Evolutionary conservation across 1,139 yeast species (phyloP).

Genomic region (Magnusiomyces ingens): DNA sequence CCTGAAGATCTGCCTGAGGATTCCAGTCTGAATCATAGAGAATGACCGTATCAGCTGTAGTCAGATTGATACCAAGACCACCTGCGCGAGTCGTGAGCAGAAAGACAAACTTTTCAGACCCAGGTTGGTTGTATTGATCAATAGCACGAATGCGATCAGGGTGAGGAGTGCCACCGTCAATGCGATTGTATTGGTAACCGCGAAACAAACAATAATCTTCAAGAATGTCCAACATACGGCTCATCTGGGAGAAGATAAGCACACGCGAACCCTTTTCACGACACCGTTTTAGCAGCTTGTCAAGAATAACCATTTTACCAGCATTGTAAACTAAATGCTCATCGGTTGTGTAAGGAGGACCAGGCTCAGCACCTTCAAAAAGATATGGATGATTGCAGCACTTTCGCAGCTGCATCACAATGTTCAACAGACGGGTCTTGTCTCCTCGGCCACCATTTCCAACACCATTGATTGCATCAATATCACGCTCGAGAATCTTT

Average conservation of each 20-base stretch:
- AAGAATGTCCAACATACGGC: conserved; percentile 79
- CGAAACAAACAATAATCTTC: conserved; percentile 89
- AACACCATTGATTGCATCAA: conserved; percentile 93
- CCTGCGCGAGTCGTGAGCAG: conserved; percentile 97
- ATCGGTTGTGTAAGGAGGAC: conserved; percentile 96
- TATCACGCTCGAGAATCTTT: conserved; percentile 80
- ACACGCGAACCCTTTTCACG: conserved; percentile 81
- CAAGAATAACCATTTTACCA: conserved; percentile 85
- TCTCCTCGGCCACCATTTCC: conserved; percentile 76
- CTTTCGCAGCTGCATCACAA: conserved; percentile 93
- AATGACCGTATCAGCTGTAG: conserved; percentile 87
- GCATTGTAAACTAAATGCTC: conserved; percentile 84
- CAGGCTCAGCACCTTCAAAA: conserved; percentile 98
- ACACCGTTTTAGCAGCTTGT: conserved; percentile 68
- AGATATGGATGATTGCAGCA: conserved; percentile 96
- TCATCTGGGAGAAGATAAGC: conserved; percentile 91
- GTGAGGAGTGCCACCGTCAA: conserved; percentile 92
- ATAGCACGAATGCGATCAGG: conserved; percentile 89
- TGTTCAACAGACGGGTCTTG: conserved; percentile 80
- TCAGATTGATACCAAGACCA: conserved; percentile 90
- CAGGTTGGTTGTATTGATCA: conserved; percentile 83
- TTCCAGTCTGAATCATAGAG: conserved; percentile 97
- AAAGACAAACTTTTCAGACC: conserved; percentile 76
- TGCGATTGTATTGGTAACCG: conserved; percentile 80
- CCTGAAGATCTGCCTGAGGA: conserved; percentile 97